These are phyloP conservation scores for Adansonia grandidieri DNA, from an alignment of 441 rosid species.

Conservation along the genomic window DNA sequence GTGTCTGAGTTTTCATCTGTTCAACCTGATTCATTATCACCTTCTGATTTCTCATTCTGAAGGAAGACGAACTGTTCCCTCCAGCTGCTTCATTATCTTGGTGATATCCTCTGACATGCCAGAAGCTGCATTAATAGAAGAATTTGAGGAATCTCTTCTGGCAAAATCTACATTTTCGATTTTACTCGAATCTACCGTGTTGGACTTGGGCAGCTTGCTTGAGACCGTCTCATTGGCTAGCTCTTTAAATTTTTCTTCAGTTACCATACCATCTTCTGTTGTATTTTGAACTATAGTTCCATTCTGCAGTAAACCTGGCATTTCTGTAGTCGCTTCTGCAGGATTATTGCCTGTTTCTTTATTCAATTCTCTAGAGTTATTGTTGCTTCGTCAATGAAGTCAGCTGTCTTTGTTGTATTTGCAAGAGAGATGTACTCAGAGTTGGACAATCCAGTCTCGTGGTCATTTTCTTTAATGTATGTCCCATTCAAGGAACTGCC, in stretches of 20 bases:
- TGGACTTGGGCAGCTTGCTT: conserved; percentile 32
- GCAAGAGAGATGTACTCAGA: conserved; percentile 25
- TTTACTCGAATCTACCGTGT: conserved; percentile 32
- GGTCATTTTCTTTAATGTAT: conserved; percentile 39
- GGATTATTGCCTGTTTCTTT: conserved; percentile 39
- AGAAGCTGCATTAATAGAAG: conserved; percentile 35
- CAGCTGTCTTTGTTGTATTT: conserved; percentile 14
- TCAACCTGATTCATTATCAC: conserved; percentile 39
- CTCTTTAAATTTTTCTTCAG: conserved; percentile 39
- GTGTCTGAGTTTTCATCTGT: conserved; percentile 36
- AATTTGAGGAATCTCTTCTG: conserved; percentile 40
- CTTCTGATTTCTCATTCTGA: conserved; percentile 31
- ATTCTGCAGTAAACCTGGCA: conserved; percentile 40
- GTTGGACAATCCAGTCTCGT: conserved; percentile 22
- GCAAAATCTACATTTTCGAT: conserved; percentile 18
- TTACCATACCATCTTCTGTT: conserved; percentile 36
- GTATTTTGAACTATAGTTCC: conserved; percentile 48
- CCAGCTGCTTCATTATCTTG: conserved; percentile 36
- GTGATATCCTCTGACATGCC: conserved; percentile 28
- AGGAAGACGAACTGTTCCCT: conserved; percentile 27
- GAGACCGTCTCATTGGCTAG: conserved; percentile 32
- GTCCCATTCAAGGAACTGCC: conserved; percentile 32
- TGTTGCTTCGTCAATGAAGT: conserved; percentile 33
- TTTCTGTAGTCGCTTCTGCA: conserved; percentile 33
- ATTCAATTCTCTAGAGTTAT: conserved; percentile 34